Evolutionary conservation across 768 basidiomycete genomes (phyloP), one percentile per base, ranked within the genome.

Genomic region (Pleurotus djamor): DNA sequence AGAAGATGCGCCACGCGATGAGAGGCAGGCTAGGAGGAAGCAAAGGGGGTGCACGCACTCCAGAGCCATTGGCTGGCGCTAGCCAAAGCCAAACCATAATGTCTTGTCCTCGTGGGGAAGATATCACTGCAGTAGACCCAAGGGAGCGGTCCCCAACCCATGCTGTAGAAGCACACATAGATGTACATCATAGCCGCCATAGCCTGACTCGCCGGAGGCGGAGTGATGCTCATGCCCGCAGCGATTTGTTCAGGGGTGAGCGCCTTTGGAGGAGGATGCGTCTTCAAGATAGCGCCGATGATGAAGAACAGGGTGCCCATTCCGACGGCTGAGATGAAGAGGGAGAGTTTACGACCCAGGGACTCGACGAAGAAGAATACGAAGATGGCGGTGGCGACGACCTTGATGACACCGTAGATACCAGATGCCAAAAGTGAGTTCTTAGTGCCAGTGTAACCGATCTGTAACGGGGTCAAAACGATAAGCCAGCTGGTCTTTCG

Each of bases 181-280:
- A 94, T 83, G 68, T 94, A 95, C 33, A 94, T 72, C 84, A 92
- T 84, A 2, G 85, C 90, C 3, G 92, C 92, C 92, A 94, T 94
- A 0, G 81, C 93, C 69, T 88, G 85, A 1, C 88, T 74, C 73
- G 88, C 79, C 0, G 84, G 77, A 0, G 86, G 68, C 0, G 83
- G 80, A 2, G 67, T 68, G 5, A 75, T 65, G n/a, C 69, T 63
- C 3, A 65, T 61, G 32, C 21, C 21, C 3, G 61, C 58, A 52
- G 63, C 69, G 0, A 69, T 57, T 41, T 41, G 38, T 9, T 61
- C 58, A 0, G 75, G 59, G 2, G 71, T 64, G 3, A 78, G 21
- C 21, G 21, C 21, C 21, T 28, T 28, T 28, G 21, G 77, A 0
- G 84, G 82, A 4, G 90, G 89, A 70, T 91, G 84, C 1, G 86